Evolutionary conservation across 2,329 filamentous ascomycete species (phyloP).

Genomic region (Apiospora phragmitis): DNA sequence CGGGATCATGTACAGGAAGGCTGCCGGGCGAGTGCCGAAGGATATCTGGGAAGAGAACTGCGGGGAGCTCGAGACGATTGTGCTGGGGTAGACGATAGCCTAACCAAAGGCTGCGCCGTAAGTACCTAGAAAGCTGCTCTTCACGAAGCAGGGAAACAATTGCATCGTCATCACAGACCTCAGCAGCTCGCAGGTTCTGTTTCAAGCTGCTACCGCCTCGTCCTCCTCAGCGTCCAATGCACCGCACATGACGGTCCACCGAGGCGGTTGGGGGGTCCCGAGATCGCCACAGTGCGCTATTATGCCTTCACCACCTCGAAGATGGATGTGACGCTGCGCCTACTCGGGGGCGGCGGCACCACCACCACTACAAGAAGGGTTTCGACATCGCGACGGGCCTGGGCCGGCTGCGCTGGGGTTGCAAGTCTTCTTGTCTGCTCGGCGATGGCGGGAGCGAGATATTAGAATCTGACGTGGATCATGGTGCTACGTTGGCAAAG

Average conservation of each 20-base stretch:
- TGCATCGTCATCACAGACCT: background rate
- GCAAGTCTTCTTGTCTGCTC: background rate
- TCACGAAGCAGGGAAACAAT: background rate
- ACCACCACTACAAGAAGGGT: background rate
- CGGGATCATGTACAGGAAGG: constrained; percentile 2
- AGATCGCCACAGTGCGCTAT: background rate
- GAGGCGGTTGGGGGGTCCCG: background rate
- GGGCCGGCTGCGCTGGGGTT: background rate
- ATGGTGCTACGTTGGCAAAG: background rate
- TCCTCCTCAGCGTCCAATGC: background rate
- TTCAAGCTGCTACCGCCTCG: background rate
- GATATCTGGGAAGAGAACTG: background rate
- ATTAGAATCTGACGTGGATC: too few relatives aligned
- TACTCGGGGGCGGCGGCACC: background rate
- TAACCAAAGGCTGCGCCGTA: background rate
- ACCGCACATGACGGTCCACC: background rate
- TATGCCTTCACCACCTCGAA: background rate
- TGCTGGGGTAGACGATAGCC: background rate
- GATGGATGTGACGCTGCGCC: background rate
- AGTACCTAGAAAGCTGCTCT: background rate
- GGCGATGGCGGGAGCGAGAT: too few relatives aligned
- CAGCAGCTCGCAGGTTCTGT: background rate
- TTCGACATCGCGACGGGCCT: background rate
- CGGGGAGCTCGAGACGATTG: background rate
- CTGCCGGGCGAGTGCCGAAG: background rate